A percentile compares a stretch with the other conserved stretches of the same genome.
phyloP scores from a whole-genome alignment of 768 basidiomycete genomes.

The Postia placenta region DNA sequence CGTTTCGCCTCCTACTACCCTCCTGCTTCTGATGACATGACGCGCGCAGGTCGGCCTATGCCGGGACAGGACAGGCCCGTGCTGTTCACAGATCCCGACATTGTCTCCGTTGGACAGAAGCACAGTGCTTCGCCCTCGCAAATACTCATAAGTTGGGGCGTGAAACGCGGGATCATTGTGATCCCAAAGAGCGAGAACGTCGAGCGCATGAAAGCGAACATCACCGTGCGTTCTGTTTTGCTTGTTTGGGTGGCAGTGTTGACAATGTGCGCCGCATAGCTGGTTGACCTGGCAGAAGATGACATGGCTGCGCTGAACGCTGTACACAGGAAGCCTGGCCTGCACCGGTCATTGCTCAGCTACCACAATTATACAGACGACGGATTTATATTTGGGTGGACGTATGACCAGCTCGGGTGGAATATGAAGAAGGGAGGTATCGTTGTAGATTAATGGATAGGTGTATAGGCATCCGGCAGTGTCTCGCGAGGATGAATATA shows the following conservation, averaged over 20 bases:
- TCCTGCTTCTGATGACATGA: neutral
- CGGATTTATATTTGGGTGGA: conserved; percentile 39
- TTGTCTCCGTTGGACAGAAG: conserved; percentile 20
- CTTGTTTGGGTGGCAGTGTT: conserved; percentile 45
- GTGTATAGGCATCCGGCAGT: too few species aligned
- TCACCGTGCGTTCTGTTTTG: conserved; percentile 25
- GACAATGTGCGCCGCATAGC: conserved; percentile 56
- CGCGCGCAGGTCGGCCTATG: conserved; percentile 30
- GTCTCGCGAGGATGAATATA: too few species aligned
- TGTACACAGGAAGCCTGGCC: conserved; percentile 49
- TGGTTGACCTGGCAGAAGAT: conserved; percentile 49
- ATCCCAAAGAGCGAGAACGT: conserved; percentile 47
- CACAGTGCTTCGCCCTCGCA: conserved; percentile 44
- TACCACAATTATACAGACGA: conserved; percentile 17
- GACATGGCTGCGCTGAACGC: conserved; percentile 52
- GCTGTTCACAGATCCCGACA: conserved; percentile 27
- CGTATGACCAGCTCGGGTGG: conserved; percentile 39
- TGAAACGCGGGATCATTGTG: conserved; percentile 45
- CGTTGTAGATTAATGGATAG: conserved; percentile 8
- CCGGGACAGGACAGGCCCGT: conserved; percentile 16
- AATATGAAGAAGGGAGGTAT: conserved; percentile 30
- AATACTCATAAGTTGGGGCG: conserved; percentile 52
- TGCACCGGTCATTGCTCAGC: conserved; percentile 31
- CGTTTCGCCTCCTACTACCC: neutral
- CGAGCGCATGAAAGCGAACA: conserved; percentile 48